A percentile compares a stretch with the other conserved stretches of the same genome.
These are phyloP conservation scores for Geosmithia morbida DNA, from an alignment of 2,329 filamentous ascomycete species.

Conservation along the genomic window DNA sequence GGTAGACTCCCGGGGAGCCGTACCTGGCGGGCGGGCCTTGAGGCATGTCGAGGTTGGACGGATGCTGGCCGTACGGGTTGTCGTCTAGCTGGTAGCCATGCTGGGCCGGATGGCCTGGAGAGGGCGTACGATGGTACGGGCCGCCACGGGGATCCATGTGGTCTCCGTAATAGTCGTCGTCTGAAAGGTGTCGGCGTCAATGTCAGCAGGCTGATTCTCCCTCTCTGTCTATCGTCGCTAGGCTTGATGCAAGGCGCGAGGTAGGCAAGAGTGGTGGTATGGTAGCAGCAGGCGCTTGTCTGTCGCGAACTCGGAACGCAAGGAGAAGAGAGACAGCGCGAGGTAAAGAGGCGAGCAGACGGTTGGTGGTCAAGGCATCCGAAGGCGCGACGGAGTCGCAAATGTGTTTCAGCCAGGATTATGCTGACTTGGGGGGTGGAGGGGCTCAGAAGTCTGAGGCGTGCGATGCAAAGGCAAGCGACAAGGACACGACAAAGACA, in stretches of 20 bases:
- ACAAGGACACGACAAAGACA: not conserved
- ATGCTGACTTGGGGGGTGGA: slow-evolving; percentile 1
- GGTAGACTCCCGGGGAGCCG: slow-evolving; percentile 2
- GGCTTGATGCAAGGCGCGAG: not conserved
- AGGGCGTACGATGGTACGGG: slow-evolving; percentile 50
- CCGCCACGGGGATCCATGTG: slow-evolving; percentile 36
- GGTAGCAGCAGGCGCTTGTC: not conserved
- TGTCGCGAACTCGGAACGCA: not conserved
- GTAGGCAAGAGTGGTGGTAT: no score
- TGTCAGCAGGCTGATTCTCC: not conserved
- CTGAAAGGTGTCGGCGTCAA: slow-evolving; percentile 11
- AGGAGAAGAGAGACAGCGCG: not conserved
- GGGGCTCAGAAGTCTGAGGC: slow-evolving; percentile 1
- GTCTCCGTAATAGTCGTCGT: slow-evolving; percentile 47
- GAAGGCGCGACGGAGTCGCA: not conserved
- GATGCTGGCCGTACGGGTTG: slow-evolving; percentile 43
- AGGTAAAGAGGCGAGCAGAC: not conserved
- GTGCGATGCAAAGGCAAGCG: not conserved
- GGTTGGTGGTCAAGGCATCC: not conserved
- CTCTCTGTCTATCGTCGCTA: not conserved
- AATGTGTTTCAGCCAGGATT: slow-evolving; percentile 1
- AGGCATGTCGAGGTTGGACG: slow-evolving; percentile 14
- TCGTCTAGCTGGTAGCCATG: slow-evolving; percentile 75
- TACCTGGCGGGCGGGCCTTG: slow-evolving; percentile 4
- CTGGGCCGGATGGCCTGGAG: slow-evolving; percentile 56